These are phyloP conservation scores for Rhodotorula sp. DNA, from an alignment of 1,284 basidiomycete genomes.

Conservation along the genomic window DNA sequence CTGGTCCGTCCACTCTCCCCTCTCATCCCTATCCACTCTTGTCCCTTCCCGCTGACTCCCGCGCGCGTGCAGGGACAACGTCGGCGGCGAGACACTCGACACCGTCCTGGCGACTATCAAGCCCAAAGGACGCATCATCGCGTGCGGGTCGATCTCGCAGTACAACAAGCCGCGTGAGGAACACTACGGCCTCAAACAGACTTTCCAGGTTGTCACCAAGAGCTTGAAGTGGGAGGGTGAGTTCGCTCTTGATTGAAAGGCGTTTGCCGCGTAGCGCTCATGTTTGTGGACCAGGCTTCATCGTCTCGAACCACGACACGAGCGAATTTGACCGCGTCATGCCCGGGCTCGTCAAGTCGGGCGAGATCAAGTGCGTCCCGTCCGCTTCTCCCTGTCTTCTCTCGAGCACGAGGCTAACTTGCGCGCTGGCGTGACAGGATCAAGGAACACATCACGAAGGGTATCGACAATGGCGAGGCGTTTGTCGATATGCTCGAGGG, in stretches of 20 bases:
- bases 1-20: constrained; percentile 55
- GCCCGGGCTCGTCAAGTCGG: constrained; percentile 58
- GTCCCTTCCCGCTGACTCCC: not conserved
- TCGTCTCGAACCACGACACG: constrained; percentile 55
- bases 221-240: constrained; percentile 53
- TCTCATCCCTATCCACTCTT: not conserved
- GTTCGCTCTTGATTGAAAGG: no score
- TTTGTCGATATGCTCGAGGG: constrained; percentile 40
- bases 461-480: constrained; percentile 43
- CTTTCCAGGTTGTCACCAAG: constrained; percentile 63
- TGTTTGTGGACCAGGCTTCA: no score
- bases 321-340: constrained; percentile 53
- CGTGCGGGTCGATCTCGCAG: constrained; percentile 67
- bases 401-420: not conserved
- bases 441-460: constrained; percentile 38
- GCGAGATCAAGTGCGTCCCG: constrained; percentile 62
- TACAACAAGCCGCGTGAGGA: constrained; percentile 44
- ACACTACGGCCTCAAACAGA: constrained; percentile 50
- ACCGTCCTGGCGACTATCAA: constrained; percentile 55
- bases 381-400: not conserved
- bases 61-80: constrained; percentile 55
- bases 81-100: constrained; percentile 68
- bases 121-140: constrained; percentile 67
- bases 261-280: no score
- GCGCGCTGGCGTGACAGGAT: constrained; percentile 2